These are phyloP conservation scores for Plasmodium knowlesi DNA, from an alignment of 169 alveolate genomes.

Conservation along the genomic window DNA sequence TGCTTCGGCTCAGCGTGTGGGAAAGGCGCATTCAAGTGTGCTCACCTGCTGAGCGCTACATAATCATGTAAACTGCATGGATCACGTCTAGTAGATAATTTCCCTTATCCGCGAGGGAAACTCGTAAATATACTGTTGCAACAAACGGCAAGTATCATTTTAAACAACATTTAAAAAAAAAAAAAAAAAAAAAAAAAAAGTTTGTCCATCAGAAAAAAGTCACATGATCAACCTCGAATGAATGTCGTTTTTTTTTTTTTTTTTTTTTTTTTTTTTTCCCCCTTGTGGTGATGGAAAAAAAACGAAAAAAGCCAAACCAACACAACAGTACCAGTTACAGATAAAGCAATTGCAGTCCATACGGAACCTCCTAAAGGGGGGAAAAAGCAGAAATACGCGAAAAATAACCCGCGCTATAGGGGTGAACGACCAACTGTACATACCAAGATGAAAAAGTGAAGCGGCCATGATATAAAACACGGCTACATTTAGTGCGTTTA, in stretches of 20 bases:
- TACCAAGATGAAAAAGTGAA: background rate
- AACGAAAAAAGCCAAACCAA: too few relatives aligned
- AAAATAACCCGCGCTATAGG: too few relatives aligned
- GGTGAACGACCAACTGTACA: background rate
- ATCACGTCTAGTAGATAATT: too few relatives aligned
- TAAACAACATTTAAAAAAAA: background rate
- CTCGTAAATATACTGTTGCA: background rate
- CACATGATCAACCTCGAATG: background rate
- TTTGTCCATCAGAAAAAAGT: background rate
- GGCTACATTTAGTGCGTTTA: background rate
- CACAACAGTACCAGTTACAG: too few relatives aligned
- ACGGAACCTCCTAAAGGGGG: too few relatives aligned
- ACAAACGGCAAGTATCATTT: background rate
- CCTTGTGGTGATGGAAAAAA: background rate
- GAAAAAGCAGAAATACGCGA: too few relatives aligned
- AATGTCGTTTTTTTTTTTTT: background rate
- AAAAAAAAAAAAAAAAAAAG: conserved; percentile 9
- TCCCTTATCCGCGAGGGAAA: background rate
- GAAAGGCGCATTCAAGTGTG: background rate
- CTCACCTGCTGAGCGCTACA: background rate
- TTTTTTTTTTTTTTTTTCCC: background rate
- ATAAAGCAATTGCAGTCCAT: too few relatives aligned
- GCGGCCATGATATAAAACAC: background rate
- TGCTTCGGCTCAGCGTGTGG: background rate
- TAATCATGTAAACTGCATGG: background rate